These are phyloP conservation scores for Aspergillus sp. DNA, from an alignment of 2,329 filamentous ascomycete genomes.

Conservation along the genomic window DNA sequence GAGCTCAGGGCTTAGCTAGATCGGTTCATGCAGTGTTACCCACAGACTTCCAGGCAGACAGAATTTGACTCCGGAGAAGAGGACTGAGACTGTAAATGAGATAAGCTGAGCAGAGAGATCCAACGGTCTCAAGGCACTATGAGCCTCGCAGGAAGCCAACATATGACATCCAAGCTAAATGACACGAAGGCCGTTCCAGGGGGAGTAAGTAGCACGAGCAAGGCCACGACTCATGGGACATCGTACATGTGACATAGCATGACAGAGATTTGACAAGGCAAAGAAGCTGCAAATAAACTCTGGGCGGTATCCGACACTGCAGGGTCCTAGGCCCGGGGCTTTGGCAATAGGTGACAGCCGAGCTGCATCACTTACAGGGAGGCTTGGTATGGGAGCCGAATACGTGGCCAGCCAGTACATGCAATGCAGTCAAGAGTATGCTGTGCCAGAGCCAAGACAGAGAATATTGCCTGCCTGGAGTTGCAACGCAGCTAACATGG, in stretches of 20 bases:
- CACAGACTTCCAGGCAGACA: neutral
- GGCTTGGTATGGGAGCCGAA: neutral
- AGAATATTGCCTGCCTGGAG: slow-evolving; percentile 10
- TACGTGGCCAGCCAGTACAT: neutral
- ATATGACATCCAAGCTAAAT: neutral
- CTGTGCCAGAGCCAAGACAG: neutral
- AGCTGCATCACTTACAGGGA: neutral
- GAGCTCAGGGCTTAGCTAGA: slow-evolving; percentile 2
- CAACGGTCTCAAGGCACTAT: neutral
- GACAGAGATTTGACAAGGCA: neutral
- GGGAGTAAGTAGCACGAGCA: neutral
- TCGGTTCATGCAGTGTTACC: neutral
- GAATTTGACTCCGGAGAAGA: neutral
- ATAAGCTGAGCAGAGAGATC: neutral
- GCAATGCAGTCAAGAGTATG: neutral
- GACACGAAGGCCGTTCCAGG: neutral
- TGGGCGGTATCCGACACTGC: neutral
- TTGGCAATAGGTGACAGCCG: neutral
- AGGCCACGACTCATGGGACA: neutral
- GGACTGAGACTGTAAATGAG: neutral
- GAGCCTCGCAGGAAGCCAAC: neutral
- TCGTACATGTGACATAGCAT: neutral
- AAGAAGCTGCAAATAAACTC: neutral
- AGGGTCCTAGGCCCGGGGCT: neutral
- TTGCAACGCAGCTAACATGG: neutral